Evolutionary conservation across 1,284 basidiomycete genomes (phyloP).

Genomic region (Irpex lacteus): DNA sequence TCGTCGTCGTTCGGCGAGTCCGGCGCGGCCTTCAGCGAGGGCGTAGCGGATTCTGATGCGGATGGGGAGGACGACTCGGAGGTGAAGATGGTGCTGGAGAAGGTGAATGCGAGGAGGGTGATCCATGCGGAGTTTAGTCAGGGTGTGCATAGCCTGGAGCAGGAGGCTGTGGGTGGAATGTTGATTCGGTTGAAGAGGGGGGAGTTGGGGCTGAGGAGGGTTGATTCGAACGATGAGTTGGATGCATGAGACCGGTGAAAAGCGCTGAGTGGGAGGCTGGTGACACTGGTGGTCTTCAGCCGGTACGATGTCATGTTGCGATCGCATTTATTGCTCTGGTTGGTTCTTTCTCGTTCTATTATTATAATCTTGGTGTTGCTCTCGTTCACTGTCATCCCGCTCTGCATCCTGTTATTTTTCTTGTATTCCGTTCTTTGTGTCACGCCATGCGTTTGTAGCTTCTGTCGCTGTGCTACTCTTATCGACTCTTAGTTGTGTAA

Average conservation of each 20-base stretch:
- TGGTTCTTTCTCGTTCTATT: not conserved
- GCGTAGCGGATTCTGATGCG: not conserved
- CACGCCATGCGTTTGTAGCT: no score
- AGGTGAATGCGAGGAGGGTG: slow-evolving; percentile 37
- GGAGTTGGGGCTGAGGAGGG: slow-evolving; percentile 27
- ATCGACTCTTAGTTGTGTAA: no score
- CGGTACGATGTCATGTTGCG: not conserved
- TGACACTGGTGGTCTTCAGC: no score
- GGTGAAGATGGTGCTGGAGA: slow-evolving; percentile 34
- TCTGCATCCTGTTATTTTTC: no score
- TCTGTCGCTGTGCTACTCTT: no score
- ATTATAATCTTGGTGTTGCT: no score
- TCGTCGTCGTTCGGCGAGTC: slow-evolving; percentile 1
- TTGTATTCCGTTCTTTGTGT: no score
- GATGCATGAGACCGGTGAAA: not conserved
- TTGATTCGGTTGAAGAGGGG: slow-evolving; percentile 30
- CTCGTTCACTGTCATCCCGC: no score
- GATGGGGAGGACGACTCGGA: slow-evolving; percentile 22
- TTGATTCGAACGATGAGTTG: not conserved
- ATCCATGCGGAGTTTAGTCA: slow-evolving; percentile 36
- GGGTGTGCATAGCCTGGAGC: slow-evolving; percentile 34
- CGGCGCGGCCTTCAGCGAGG: not conserved
- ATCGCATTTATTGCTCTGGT: not conserved
- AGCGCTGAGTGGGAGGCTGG: no score
- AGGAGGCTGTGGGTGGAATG: slow-evolving; percentile 34